Conservation (phyloP, 192 early-diverging fungal genomes). For the Rhizoclosmatium sp. region DNA sequence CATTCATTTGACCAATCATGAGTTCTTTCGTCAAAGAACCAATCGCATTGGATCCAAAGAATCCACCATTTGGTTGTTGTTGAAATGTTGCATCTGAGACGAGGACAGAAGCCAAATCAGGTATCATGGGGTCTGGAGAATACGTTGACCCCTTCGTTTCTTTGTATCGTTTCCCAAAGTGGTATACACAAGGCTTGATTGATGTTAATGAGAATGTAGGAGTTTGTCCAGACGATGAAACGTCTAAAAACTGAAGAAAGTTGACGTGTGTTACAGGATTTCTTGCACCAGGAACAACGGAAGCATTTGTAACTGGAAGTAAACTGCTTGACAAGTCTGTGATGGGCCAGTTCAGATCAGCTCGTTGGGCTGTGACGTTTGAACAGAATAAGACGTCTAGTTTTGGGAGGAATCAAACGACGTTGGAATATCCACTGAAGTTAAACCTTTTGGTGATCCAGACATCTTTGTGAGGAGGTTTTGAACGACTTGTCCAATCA, state of each 20-base stretch:
- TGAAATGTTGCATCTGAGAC: slow-evolving; percentile 17
- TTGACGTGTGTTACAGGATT: slow-evolving; percentile 18
- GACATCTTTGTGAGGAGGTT: slow-evolving; percentile 3
- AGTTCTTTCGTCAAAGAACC: neutral
- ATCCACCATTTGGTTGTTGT: slow-evolving; percentile 12
- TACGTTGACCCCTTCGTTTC: neutral
- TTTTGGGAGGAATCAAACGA: neutral
- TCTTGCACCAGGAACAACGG: neutral
- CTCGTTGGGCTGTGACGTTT: neutral
- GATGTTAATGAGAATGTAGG: neutral
- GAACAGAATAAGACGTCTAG: slow-evolving; percentile 30
- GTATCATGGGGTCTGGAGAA: neutral
- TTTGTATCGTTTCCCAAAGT: slow-evolving; percentile 18
- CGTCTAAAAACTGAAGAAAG: slow-evolving; percentile 16
- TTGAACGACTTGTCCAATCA: slow-evolving; percentile 21
- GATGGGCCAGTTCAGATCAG: slow-evolving; percentile 12
- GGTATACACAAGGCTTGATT: slow-evolving; percentile 26
- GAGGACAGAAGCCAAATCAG: neutral
- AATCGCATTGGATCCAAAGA: slow-evolving; percentile 10
- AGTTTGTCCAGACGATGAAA: neutral
- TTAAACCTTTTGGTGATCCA: slow-evolving; percentile 15
- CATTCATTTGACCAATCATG: slow-evolving; percentile 29
- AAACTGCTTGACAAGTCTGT: slow-evolving; percentile 3
- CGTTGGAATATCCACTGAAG: neutral
- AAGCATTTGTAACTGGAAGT: neutral